These are phyloP conservation scores for Clarireedia homoeocarpa DNA, from an alignment of 2,329 filamentous ascomycete genomes.

Conservation along the genomic window DNA sequence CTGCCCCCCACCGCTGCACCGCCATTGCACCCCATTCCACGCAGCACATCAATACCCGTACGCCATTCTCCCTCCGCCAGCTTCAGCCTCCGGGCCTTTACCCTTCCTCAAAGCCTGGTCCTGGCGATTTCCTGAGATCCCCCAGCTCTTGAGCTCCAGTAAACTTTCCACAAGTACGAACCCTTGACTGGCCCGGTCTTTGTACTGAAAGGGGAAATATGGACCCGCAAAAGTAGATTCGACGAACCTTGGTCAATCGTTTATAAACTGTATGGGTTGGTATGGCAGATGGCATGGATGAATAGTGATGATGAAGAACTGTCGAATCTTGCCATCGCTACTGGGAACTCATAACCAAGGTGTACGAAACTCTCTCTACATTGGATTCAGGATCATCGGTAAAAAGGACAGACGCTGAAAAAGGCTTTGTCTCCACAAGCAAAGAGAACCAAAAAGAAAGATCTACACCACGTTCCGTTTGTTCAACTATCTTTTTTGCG, in stretches of 20 bases:
- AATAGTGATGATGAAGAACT: slow-evolving; percentile 26
- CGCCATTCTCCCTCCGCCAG: background rate
- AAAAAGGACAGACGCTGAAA: background rate
- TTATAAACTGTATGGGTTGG: background rate
- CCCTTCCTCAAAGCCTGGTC: background rate
- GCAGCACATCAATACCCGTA: background rate
- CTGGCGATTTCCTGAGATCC: background rate
- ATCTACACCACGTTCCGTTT: background rate
- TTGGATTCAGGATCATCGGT: slow-evolving; percentile 7
- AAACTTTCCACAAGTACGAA: background rate
- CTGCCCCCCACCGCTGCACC: no score
- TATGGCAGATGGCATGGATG: slow-evolving; percentile 4
- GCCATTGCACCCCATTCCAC: no score
- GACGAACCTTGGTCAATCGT: slow-evolving; percentile 6
- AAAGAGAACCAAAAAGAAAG: background rate
- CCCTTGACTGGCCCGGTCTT: slow-evolving; percentile 3
- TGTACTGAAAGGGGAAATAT: slow-evolving; percentile 4
- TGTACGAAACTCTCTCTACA: background rate
- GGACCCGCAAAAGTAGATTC: slow-evolving; percentile 7
- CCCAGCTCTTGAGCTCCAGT: background rate
- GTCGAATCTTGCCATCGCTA: slow-evolving; percentile 19
- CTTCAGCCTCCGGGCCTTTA: background rate
- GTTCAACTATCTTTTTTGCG: background rate
- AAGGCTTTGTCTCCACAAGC: slow-evolving; percentile 4
- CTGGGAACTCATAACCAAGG: slow-evolving; percentile 23